Base-by-base conservation (phyloP, 805 yeast genomes). In the Myxozyma lipomycoides region DNA sequence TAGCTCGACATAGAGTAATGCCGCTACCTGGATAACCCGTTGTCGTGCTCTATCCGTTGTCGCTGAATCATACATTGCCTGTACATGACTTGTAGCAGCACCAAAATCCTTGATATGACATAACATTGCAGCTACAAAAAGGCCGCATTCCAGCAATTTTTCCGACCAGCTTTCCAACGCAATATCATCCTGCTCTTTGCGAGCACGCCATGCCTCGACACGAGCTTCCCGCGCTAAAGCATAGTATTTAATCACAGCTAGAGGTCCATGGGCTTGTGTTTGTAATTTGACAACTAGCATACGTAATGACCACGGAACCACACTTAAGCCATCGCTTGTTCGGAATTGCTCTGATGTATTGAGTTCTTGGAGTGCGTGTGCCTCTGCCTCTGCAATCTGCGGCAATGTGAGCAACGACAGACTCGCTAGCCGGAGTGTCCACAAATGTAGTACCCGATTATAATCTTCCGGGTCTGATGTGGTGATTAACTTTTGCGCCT, bases 191-290 rank as follows among this genome's bases (percentile, higher is more conserved):
- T 30, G 12, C 9, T 28, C 15, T 25, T 32, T n/a, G 12, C 32
- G n/a, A 10, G 42, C 48, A 9, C 48, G 37, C 40, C 51, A 45
- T 7, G 61, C 52, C 36, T 59, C 64, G 4, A 45, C 43, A 19
- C 71, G 56, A 1, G 72, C 71, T 30, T 68, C 73, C 6, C 64
- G 54, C 0, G 68, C 70, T 42, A 70, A 48, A 6, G 59, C 44
- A 47, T 70, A 70, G 52, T 65, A 65, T 34, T 51, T 51, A 40
- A 60, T 61, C 5, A 70, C 50, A 1, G 70, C 66, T 4, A 61
- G 48, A 38, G 65, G 70, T 45, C 63, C 63, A 44, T 70, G 67
- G 2, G 70, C 70, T 19, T 61, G 61, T 3, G 68, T 57, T 42
- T 61, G 65, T 17, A 68, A 57, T 23, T 66, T 63, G 19, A 65